Conservation (phyloP, 23 red algal species). For the Gracilaria domingensis region DNA sequence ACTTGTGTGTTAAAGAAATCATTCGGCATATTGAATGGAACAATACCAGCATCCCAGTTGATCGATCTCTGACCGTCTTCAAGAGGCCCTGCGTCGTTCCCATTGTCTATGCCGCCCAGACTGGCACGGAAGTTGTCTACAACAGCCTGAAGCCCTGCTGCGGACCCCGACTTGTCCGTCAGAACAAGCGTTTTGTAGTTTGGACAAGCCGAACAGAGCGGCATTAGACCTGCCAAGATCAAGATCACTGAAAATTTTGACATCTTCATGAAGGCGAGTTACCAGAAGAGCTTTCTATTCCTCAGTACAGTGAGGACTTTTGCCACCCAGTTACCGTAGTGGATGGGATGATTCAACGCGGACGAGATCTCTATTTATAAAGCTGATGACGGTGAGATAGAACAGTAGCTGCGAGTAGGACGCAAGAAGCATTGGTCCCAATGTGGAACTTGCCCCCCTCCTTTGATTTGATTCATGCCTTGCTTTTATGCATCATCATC, state of each 20-base stretch:
- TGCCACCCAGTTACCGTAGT: too few species aligned
- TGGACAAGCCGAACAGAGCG: background rate
- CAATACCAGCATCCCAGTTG: conserved; percentile 61
- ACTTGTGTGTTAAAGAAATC: conserved; percentile 61
- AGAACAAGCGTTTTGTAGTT: background rate
- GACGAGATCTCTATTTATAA: too few species aligned
- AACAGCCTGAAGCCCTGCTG: background rate
- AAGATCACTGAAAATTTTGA: background rate
- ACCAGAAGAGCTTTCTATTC: too few species aligned
- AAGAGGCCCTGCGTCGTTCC: conserved; percentile 31
- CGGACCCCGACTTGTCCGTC: background rate
- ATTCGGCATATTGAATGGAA: conserved; percentile 67
- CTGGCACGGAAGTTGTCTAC: conserved; percentile 4
- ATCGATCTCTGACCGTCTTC: conserved; percentile 21
- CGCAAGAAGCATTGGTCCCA: background rate
- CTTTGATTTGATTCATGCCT: background rate
- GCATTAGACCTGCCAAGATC: background rate
- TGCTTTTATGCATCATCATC: background rate
- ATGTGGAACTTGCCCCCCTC: background rate
- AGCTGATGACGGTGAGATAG: too few species aligned
- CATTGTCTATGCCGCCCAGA: conserved; percentile 34
- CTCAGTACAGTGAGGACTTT: too few species aligned
- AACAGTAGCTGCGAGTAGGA: too few species aligned
- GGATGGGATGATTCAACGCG: too few species aligned
- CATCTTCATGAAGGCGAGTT: background rate